Evolutionary conservation across 2,329 filamentous ascomycete species (phyloP), one percentile per base, ranked within the genome.

Genomic region (Aspergillus chevalieri): DNA sequence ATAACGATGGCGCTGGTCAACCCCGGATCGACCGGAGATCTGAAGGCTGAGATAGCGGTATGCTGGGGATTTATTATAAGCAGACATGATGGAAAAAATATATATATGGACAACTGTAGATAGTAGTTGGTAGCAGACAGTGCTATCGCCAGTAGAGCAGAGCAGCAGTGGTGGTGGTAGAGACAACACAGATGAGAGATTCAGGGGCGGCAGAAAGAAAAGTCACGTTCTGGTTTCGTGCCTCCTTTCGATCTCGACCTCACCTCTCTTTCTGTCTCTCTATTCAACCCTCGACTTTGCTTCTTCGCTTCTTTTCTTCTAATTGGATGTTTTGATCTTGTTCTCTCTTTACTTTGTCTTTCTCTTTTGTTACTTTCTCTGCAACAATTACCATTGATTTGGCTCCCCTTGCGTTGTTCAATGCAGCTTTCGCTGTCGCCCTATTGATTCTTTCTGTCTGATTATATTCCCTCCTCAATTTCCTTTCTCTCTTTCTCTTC

Each of bases 1-100:
- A 41, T 41, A 21, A 41, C 10, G 9, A 19, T 21, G 38, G 19
- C 15, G 38, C 38, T 41, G 38, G 10, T 46, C 47, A 45, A 53
- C 53, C 53, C 53, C 53, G 53, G 53, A 55, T 55, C 53, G 53
- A 44, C 51, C 50, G 48, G 53, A 55, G 44, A 34, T 41, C 38
- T 41, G 38, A 21, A 45, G 43, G 22, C 14, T 45, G 43, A 9
- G 10, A 45, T 19, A 33, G 26, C 4, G 33, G 15, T 24, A 17
- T n/a, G 22, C 42, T 3, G 12, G 26, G 9, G 26, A 1, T 3
- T 28, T 8, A 36, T 15, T 36, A 36, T 36, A 15, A 36, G 33
- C 14, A 36, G 33, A 36, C 7, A 36, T 14, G 10, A 14, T 36
- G 6, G 10, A 38, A 7, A 38, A 19, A 9, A 8, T 19, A 19